These are phyloP conservation scores for Ceratocystis huliohia DNA, from an alignment of 2,329 filamentous ascomycete genomes.

Conservation along the genomic window DNA sequence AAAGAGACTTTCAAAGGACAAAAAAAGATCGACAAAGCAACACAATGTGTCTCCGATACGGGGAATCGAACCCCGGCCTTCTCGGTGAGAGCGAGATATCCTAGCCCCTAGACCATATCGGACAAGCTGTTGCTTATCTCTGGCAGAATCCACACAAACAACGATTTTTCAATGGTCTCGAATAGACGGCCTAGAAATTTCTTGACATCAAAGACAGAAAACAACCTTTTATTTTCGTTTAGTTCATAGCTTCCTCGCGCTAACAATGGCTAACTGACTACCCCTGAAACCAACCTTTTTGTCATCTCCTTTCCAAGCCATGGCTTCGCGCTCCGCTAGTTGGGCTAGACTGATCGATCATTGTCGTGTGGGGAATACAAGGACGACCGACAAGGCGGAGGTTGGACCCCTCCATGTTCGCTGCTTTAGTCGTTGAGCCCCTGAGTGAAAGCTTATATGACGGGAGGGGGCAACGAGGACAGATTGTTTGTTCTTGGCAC, in stretches of 20 bases:
- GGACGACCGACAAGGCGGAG: neutral
- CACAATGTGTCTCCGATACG: slow-evolving; percentile 20
- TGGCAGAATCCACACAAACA: neutral
- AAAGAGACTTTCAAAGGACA: neutral
- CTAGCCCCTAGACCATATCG: slow-evolving; percentile 17
- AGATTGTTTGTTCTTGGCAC: neutral
- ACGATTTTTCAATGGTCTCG: no score
- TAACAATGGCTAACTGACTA: neutral
- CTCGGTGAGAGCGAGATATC: slow-evolving; percentile 21
- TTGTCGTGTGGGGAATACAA: neutral
- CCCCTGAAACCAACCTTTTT: neutral
- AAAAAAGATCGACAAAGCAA: neutral
- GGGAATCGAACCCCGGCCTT: slow-evolving; percentile 24
- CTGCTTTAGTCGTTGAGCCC: neutral
- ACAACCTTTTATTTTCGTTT: neutral
- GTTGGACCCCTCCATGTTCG: neutral
- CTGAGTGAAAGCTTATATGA: neutral
- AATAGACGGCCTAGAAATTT: no score
- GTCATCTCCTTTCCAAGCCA: neutral
- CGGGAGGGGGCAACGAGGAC: neutral
- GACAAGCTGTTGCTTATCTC: neutral
- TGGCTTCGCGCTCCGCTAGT: no score
- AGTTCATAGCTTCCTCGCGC: neutral
- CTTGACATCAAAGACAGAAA: neutral
- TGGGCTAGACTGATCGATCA: no score